Conservation (phyloP, 1,284 basidiomycete genomes). For the Trichosporon faecale region DNA sequence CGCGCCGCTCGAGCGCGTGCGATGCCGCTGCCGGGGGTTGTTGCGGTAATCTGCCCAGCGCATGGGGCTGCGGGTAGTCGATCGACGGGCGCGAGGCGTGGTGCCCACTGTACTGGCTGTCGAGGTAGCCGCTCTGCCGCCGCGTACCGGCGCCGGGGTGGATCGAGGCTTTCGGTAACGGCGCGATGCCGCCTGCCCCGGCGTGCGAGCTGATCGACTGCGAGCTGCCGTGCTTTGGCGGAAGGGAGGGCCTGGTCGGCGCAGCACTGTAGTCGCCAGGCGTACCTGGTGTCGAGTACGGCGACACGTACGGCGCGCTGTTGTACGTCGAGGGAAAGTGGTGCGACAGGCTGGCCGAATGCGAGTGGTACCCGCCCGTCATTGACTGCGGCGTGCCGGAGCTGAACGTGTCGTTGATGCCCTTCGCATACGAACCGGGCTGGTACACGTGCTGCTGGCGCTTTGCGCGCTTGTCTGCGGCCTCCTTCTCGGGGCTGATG, state of each 20-base stretch:
- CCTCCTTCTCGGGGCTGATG: neutral
- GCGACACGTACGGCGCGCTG: neutral
- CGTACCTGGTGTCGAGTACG: neutral
- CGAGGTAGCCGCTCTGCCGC: constrained; percentile 62
- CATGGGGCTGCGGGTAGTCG: constrained; percentile 72
- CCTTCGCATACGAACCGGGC: constrained; percentile 42
- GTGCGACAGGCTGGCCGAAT: constrained; percentile 26
- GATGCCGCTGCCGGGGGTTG: constrained; percentile 72
- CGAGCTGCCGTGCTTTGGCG: constrained; percentile 23
- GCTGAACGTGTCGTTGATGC: constrained; percentile 42
- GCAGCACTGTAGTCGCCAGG: neutral
- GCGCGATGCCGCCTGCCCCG: constrained; percentile 50
- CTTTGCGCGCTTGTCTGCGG: constrained; percentile 17
- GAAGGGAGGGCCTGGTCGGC: constrained; percentile 5
- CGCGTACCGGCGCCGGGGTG: constrained; percentile 64
- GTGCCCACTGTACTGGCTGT: constrained; percentile 63
- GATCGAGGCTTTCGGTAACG: constrained; percentile 70
- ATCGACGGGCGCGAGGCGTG: constrained; percentile 53
- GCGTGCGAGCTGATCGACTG: constrained; percentile 32
- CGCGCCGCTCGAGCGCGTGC: constrained; percentile 65
- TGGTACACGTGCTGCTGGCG: constrained; percentile 44
- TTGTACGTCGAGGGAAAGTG: constrained; percentile 3
- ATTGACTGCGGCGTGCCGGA: constrained; percentile 44
- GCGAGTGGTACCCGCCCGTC: constrained; percentile 33
- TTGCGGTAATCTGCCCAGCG: constrained; percentile 60